These are phyloP conservation scores for Exophiala bonariae DNA, from an alignment of 2,329 filamentous ascomycete genomes.

Conservation along the genomic window DNA sequence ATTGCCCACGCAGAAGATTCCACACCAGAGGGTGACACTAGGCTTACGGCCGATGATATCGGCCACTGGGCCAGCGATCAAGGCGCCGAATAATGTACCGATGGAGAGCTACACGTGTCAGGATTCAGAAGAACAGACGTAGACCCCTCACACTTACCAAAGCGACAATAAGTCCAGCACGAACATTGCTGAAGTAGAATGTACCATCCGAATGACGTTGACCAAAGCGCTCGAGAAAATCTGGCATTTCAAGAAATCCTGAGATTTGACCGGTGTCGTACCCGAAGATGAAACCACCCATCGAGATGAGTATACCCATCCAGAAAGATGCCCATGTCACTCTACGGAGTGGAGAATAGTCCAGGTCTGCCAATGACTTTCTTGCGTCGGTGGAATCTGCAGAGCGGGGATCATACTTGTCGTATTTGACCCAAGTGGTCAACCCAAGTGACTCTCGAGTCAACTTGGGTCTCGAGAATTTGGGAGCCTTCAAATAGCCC, in stretches of 20 bases:
- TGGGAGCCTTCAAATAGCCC: constrained; percentile 18
- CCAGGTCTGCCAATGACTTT: constrained; percentile 25
- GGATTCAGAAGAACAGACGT: not conserved
- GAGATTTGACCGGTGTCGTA: constrained; percentile 47
- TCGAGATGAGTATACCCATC: constrained; percentile 47
- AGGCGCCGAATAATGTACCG: constrained; percentile 70
- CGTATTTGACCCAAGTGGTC: constrained; percentile 24
- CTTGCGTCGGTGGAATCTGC: constrained; percentile 20
- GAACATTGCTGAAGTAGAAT: constrained; percentile 44
- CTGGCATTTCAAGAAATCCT: constrained; percentile 42
- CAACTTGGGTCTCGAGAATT: constrained; percentile 16
- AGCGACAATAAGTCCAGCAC: constrained; percentile 43
- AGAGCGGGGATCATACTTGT: constrained; percentile 23
- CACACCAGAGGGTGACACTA: constrained; percentile 42
- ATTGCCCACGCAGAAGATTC: constrained; percentile 41
- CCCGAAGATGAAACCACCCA: constrained; percentile 45
- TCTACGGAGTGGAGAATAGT: constrained; percentile 28
- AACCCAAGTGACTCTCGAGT: constrained; percentile 23
- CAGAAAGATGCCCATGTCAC: constrained; percentile 39
- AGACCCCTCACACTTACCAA: constrained; percentile 32
- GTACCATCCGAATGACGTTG: constrained; percentile 36
- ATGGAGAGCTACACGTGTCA: constrained; percentile 57
- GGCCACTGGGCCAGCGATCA: constrained; percentile 53
- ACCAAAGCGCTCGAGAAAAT: constrained; percentile 43
- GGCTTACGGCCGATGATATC: constrained; percentile 45